Conservation (phyloP, 352 stramenopile genomes). For the Phytophthora sansomeana region DNA sequence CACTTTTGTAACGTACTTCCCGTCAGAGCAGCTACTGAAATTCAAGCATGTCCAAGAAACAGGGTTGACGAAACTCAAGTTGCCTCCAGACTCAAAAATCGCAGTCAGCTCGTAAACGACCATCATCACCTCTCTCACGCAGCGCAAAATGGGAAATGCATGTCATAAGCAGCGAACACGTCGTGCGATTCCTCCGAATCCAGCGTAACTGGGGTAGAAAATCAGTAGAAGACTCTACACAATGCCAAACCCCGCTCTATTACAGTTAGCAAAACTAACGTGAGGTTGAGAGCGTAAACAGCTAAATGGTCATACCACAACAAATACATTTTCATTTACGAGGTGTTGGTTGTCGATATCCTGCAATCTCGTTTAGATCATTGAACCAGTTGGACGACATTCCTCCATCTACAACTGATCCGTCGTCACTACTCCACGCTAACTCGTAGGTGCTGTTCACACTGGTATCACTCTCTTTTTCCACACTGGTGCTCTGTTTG, state of each 20-base stretch:
- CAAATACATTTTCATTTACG: background rate
- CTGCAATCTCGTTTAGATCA: background rate
- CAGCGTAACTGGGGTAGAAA: background rate
- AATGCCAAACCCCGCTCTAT: background rate
- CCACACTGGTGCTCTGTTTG: background rate
- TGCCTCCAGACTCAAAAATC: background rate
- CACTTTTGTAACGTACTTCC: background rate
- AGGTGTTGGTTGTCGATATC: background rate
- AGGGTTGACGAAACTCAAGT: background rate
- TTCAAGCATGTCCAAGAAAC: slow-evolving; percentile 13
- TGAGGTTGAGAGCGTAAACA: too few relatives aligned
- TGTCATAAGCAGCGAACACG: background rate
- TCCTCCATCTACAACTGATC: background rate
- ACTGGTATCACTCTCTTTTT: background rate
- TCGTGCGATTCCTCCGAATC: background rate
- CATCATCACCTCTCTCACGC: background rate
- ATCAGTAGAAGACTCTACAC: background rate
- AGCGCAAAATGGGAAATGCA: background rate
- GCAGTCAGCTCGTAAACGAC: background rate
- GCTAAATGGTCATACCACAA: background rate
- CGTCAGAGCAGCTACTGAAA: slow-evolving; percentile 19
- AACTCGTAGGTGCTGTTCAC: background rate
- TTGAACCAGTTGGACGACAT: background rate
- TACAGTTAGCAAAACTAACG: too few relatives aligned
- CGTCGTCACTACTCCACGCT: background rate